phyloP scores from a whole-genome alignment of 2,329 filamentous ascomycete species.

The Stenocarpella maydis region DNA sequence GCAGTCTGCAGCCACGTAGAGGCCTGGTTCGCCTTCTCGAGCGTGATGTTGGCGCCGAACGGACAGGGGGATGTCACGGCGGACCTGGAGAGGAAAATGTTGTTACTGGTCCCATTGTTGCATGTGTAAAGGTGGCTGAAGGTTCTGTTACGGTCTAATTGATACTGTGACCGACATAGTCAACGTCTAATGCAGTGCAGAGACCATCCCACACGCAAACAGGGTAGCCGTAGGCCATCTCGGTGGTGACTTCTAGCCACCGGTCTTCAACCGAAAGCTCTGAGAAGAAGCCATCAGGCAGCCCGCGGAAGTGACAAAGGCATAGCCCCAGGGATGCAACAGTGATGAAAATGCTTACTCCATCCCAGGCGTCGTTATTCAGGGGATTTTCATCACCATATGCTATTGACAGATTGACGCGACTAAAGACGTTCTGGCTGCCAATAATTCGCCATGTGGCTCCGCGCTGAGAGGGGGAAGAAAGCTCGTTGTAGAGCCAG shows the following conservation, averaged over 20 bases:
- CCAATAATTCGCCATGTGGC: conserved; percentile 77
- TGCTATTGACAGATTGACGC: conserved; percentile 45
- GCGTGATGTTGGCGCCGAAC: conserved; percentile 65
- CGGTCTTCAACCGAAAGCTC: not conserved
- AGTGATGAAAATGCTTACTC: conserved; percentile 31
- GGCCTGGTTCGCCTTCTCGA: conserved; percentile 57
- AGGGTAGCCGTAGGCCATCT: conserved; percentile 34
- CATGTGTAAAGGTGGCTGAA: conserved; percentile 70
- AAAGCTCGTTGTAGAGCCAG: conserved; percentile 74
- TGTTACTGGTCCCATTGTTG: conserved; percentile 75
- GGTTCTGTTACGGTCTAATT: conserved; percentile 75
- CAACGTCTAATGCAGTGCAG: not conserved
- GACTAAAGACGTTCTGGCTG: conserved; percentile 72
- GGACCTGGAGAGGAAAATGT: conserved; percentile 74
- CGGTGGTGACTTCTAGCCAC: not conserved
- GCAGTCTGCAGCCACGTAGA: conserved; percentile 53
- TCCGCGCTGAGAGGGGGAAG: conserved; percentile 66
- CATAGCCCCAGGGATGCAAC: not conserved
- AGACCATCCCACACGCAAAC: not conserved
- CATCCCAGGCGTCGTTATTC: conserved; percentile 60
- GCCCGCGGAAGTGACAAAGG: not conserved
- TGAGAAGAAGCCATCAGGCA: not conserved
- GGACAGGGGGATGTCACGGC: conserved; percentile 70
- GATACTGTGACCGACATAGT: conserved; percentile 51
- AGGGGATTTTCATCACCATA: conserved; percentile 47